Base-by-base conservation (phyloP, 1,139 yeast species). In the Arxiozyma heterogenica region DNA sequence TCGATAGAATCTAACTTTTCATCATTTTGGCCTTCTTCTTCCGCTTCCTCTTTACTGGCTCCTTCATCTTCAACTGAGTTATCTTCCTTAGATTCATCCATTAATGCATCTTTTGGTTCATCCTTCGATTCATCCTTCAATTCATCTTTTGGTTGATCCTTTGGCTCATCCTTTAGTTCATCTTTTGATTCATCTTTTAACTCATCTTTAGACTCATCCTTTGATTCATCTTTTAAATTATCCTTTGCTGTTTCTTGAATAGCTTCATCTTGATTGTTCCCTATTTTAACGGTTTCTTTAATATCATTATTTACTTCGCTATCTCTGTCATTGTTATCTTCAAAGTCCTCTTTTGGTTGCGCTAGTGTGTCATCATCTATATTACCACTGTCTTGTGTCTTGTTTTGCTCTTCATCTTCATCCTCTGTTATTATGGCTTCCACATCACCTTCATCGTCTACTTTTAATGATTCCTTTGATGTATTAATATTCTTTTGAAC, bases 21-120 rank as follows among this genome's bases (percentile, higher is more conserved):
- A 53, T 49, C 54, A 60, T 43, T 55, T 61, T 41, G 34, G n/a
- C 5, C n/a, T 46, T 56, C 57, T 15, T 54, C 51, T 20, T 61
- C 44, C 21, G 47, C 51, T 48, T 51, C 45, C 15, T 22, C 44
- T 22, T 34, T 18, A 47, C 49, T 49, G n/a, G 52, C 49, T 21
- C 34, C 47, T 25, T 46, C 27, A n/a, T 45, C 44, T 50, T 48
- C 53, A 15, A 49, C 41, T 20, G 18, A 21, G 43, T 34, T 12
- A 34, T 44, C 41, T 20, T 47, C 50, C 21, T 18, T 49, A n/a
- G 39, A 21, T 51, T 49, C 51, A 39, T 44, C 34, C 23, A 49
- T 46, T 20, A n/a, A n/a, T n/a, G 50, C 47, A 8, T 25, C 47
- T 39, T 52, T 30, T 25, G 34, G 47, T 20, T 34, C 52, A 20